phyloP scores from a whole-genome alignment of 2,329 filamentous ascomycete species.

The Epichloe elymi region DNA sequence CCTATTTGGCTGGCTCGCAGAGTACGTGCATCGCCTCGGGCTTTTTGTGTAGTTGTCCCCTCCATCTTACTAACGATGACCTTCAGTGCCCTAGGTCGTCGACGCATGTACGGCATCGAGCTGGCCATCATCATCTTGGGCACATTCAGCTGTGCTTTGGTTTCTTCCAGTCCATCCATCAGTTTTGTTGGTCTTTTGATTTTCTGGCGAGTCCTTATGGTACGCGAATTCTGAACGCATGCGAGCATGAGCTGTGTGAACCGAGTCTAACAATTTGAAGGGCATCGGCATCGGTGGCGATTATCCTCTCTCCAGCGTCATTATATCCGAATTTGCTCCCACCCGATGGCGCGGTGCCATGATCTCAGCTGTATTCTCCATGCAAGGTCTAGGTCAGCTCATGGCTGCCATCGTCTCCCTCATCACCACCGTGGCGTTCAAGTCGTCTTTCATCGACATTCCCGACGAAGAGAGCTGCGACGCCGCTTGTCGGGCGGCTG shows the following conservation, averaged over 20 bases:
- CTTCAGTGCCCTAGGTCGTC: constrained; percentile 48
- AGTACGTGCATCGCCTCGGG: constrained; percentile 25
- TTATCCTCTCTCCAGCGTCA: constrained; percentile 68
- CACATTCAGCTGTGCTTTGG: constrained; percentile 53
- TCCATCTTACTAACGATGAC: constrained; percentile 7
- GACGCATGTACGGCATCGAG: constrained; percentile 73
- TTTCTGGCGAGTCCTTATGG: constrained; percentile 67
- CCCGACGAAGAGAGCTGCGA: constrained; percentile 37
- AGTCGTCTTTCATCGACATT: constrained; percentile 31
- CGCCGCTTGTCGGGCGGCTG: constrained; percentile 51
- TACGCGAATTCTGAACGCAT: constrained; percentile 14
- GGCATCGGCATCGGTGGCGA: constrained; percentile 71
- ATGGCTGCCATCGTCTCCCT: constrained; percentile 57
- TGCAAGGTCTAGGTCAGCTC: constrained; percentile 75
- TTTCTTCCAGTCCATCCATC: constrained; percentile 46
- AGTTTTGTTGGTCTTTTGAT: constrained; percentile 48
- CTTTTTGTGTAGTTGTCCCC: neutral
- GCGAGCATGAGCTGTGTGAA: neutral
- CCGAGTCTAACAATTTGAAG: constrained; percentile 13
- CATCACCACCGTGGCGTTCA: constrained; percentile 54
- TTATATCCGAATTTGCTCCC: constrained; percentile 74
- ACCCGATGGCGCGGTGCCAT: constrained; percentile 73
- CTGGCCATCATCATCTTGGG: constrained; percentile 58
- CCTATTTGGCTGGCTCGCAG: constrained; percentile 64
- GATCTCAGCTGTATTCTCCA: constrained; percentile 73